Conservation (phyloP, 1,284 basidiomycete genomes). For the Trametes polyzona region DNA sequence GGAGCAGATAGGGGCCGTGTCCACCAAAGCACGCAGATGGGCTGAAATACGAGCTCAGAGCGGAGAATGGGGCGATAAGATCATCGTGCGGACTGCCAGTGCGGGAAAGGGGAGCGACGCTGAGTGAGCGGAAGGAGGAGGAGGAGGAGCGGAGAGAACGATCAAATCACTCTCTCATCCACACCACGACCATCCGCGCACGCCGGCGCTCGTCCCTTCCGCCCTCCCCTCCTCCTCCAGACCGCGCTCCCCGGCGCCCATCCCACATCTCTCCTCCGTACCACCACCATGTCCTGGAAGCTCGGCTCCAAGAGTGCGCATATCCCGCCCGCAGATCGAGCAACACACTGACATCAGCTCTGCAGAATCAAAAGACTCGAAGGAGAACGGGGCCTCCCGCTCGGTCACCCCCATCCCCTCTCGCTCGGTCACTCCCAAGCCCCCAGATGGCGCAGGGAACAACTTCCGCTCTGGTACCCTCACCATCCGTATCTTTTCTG, state of each 20-base stretch:
- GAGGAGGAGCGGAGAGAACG: not conserved
- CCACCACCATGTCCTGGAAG: slow-evolving; percentile 34
- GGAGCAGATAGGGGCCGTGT: slow-evolving; percentile 3
- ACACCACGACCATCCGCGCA: not conserved
- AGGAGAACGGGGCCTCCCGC: slow-evolving; percentile 70
- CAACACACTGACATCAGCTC: slow-evolving; percentile 6
- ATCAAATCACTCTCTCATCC: not conserved
- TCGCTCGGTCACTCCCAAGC: slow-evolving; percentile 70
- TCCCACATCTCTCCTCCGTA: slow-evolving; percentile 8
- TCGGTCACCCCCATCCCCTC: slow-evolving; percentile 77
- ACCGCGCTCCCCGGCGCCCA: slow-evolving; percentile 21
- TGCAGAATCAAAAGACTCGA: slow-evolving; percentile 68
- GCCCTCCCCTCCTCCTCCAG: slow-evolving; percentile 6
- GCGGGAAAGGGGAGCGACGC: not conserved
- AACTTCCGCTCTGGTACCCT: slow-evolving; percentile 80
- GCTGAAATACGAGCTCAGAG: not conserved
- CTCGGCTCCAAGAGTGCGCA: slow-evolving; percentile 33
- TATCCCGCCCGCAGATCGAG: not conserved
- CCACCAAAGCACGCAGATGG: not conserved
- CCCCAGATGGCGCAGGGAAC: slow-evolving; percentile 49
- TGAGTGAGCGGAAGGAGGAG: not conserved
- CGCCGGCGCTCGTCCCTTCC: slow-evolving; percentile 15
- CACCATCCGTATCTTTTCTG: slow-evolving; percentile 88
- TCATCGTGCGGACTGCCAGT: not conserved
- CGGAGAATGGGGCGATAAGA: not conserved